Percentiles rank a stretch among this genome's conserved stretches.
Conservation (phyloP, 2,329 filamentous ascomycete species). For the Hypoxylon sp. region DNA sequence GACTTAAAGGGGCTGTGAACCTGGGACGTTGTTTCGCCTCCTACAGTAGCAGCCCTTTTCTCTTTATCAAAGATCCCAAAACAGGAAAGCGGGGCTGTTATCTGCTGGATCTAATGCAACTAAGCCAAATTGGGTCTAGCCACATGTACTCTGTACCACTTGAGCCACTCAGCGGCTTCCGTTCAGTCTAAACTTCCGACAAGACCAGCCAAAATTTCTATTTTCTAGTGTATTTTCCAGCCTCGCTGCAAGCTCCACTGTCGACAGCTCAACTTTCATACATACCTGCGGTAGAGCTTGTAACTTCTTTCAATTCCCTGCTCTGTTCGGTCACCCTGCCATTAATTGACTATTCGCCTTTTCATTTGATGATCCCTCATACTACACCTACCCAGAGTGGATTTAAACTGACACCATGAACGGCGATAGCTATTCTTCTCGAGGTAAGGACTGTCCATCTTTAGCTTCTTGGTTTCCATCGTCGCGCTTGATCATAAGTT, state of each 20-base stretch:
- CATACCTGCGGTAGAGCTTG: conserved; percentile 36
- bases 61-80: conserved; percentile 23
- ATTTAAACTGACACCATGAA: conserved; percentile 72
- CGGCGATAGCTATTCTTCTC: conserved; percentile 84
- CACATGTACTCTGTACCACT: conserved; percentile 16
- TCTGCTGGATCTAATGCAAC: conserved; percentile 25
- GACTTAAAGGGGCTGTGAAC: conserved; percentile 2
- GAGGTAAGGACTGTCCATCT: conserved; percentile 68
- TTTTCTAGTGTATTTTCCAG: conserved; percentile 53
- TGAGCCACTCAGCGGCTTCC: conserved; percentile 28
- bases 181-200: conserved; percentile 23
- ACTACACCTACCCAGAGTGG: background rate
- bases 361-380: conserved; percentile 7
- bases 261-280: conserved; percentile 47
- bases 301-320: conserved; percentile 20
- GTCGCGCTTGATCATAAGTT: conserved; percentile 40
- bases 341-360: conserved; percentile 23
- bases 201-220: conserved; percentile 51
- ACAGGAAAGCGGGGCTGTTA: conserved; percentile 42
- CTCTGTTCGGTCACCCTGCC: conserved; percentile 12
- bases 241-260: conserved; percentile 50
- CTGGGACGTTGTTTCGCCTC: background rate
- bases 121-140: conserved; percentile 30
- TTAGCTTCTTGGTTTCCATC: conserved; percentile 19
- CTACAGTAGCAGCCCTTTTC: background rate